Conservation (phyloP, 2,329 filamentous ascomycete genomes). For the Aureobasidium sp. region DNA sequence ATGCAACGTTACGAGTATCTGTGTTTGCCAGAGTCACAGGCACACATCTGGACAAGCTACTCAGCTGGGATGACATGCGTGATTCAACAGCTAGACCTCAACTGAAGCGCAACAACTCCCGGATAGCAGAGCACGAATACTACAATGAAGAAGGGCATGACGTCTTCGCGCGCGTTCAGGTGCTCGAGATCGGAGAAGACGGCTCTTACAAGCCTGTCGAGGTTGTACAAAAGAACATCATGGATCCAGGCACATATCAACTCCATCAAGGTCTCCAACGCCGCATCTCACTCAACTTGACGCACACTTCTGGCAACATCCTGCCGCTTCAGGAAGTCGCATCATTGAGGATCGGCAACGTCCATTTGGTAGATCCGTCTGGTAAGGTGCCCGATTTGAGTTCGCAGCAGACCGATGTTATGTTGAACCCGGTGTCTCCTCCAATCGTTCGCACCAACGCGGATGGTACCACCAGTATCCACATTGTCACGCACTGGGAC, state of each 20-base stretch:
- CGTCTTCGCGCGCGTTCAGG: conserved; percentile 76
- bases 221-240: conserved; percentile 73
- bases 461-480: conserved; percentile 82
- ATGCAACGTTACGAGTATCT: conserved; percentile 71
- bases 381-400: conserved; percentile 78
- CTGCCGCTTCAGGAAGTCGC: conserved; percentile 82
- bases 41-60: conserved; percentile 93
- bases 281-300: conserved; percentile 75
- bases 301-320: conserved; percentile 82
- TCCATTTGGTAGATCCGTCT: conserved; percentile 74
- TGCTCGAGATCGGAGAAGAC: conserved; percentile 83
- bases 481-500: conserved; percentile 86
- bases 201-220: conserved; percentile 90
- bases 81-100: conserved; percentile 54
- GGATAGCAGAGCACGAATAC: conserved; percentile 86
- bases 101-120: conserved; percentile 51
- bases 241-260: conserved; percentile 87
- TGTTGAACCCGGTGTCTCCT: conserved; percentile 66
- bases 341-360: conserved; percentile 65
- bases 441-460: conserved; percentile 76
- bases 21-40: conserved; percentile 85
- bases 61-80: conserved; percentile 98
- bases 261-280: conserved; percentile 91
- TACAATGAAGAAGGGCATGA: conserved; percentile 91
- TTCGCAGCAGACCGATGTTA: conserved; percentile 61